Base-by-base conservation (phyloP, 306 rosid genomes). In the Elaeagnus macrophylla region DNA sequence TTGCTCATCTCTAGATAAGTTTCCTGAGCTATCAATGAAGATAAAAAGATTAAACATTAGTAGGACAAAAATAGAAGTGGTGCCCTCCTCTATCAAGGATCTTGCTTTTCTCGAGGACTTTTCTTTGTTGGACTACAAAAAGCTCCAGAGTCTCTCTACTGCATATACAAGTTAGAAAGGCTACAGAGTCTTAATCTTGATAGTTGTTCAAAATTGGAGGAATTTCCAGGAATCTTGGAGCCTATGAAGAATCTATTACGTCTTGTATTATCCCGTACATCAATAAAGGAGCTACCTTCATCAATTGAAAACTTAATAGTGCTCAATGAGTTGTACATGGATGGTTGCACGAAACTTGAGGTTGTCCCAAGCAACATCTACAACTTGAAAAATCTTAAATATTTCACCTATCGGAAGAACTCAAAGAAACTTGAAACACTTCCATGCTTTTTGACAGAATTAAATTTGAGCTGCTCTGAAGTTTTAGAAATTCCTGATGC, bases 131-230 rank as follows among this genome's bases (percentile, higher is more conserved):
- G 54, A 65, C 20, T 79, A 80, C 66, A 71, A 53, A 51, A 42
- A 11, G 14, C 48, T 51, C 7, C 0, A 25, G 9, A 2, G 7
- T 53, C 46, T 67, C 42, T 73, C 71, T 18, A 61, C 48, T 40
- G 75, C 38, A 56, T 71, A 42, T 9, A 37, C 48, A 58, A 62
- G 15, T 51, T 75, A 16, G 65, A 54, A 54, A 68, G 61, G 5
- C 76, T 79, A 39, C 46, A 17, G 38, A 12, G 7, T 62, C 57
- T 75, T 38, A 9, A 59, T 72, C 64, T 75, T 46, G 54, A 50
- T 10, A 54, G 73, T 10, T 79, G 78, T 68, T 54, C 66, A 3
- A 54, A 58, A 13, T 45, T 72, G 6, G 3, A 7, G 3, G 39
- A 14, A 9, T 39, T 79, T 13, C 78, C 72, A 5, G 75, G 58